phyloP scores from a whole-genome alignment of 2,329 filamentous ascomycete genomes.

The Aspergillus carbonarius region DNA sequence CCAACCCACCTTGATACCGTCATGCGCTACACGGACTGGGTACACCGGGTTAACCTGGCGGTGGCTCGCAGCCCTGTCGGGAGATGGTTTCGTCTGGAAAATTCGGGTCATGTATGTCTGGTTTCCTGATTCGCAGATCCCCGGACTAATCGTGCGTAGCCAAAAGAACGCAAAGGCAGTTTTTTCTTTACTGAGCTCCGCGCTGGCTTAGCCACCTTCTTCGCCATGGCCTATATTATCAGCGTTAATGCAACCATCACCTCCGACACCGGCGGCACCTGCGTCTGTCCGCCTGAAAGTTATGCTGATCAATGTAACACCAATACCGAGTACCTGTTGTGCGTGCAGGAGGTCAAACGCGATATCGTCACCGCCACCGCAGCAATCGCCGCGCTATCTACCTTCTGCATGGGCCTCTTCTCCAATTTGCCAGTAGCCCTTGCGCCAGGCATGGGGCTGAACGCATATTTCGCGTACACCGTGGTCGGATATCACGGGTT shows the following conservation, averaged over 20 bases:
- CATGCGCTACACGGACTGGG: slow-evolving; percentile 20
- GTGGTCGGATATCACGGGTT: slow-evolving; percentile 75
- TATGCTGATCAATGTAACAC: slow-evolving; percentile 48
- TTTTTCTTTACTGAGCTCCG: slow-evolving; percentile 81
- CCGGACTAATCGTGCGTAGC: slow-evolving; percentile 44
- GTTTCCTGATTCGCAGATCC: neutral
- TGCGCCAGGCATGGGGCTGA: slow-evolving; percentile 76
- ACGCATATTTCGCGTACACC: slow-evolving; percentile 82
- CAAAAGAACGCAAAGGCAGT: slow-evolving; percentile 69
- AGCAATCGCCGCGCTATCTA: slow-evolving; percentile 73
- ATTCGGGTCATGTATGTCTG: slow-evolving; percentile 72
- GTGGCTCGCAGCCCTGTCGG: slow-evolving; percentile 68
- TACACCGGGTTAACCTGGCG: slow-evolving; percentile 29
- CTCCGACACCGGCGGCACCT: slow-evolving; percentile 71
- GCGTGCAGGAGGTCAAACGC: slow-evolving; percentile 61
- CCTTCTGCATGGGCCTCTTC: slow-evolving; percentile 80
- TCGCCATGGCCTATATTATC: slow-evolving; percentile 81
- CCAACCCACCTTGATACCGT: neutral
- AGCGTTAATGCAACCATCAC: slow-evolving; percentile 67
- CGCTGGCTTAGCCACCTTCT: slow-evolving; percentile 76
- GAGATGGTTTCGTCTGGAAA: slow-evolving; percentile 75
- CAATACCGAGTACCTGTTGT: slow-evolving; percentile 46
- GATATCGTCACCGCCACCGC: slow-evolving; percentile 84
- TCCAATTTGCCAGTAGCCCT: slow-evolving; percentile 76
- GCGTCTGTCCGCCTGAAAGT: slow-evolving; percentile 62